Base-by-base conservation (phyloP, 1,284 basidiomycete species). In the Rhodotorula sp. region DNA sequence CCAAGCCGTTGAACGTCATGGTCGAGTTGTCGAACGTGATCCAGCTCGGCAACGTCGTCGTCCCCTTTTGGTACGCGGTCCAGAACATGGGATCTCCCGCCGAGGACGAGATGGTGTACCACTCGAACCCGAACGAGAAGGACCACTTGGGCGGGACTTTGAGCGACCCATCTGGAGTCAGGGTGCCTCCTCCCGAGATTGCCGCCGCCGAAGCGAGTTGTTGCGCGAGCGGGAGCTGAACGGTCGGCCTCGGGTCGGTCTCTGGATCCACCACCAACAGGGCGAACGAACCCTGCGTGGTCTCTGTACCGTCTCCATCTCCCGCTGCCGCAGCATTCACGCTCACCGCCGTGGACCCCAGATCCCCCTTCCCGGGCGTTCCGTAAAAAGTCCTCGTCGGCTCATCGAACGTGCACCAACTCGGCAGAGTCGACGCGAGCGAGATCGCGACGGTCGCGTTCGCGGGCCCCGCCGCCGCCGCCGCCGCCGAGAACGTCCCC, bases 111-210 rank as follows among this genome's bases (percentile, higher is more conserved):
- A 89, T 91, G 2, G 91, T 93, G 62, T 86, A 83, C 70, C 86
- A 84, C 56, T 87, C 83, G 77, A 97, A 88, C 16, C 94, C 95
- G 68, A 97, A 85, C 77, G 91, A 93, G 82, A 95, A 97, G 0
- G 91, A 93, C 93, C 93, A 97, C 45, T 84, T 83, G 3, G 87
- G 86, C 1, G 92, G 93, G 15, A 95, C 85, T 58, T 92, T 85
- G 66, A 97, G 80, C 19, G 87, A 85, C 31, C 90, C 90, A 62
- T 84, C 84, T 23, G 80, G 76, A 28, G 75, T 81, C 19, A 84
- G 77, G 48, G 80, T 78, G 4, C 83, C 80, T 21, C 84, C 84
- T 84, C 82, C 65, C 88, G 87, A 34, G 89, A 91, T 8, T 88
- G 88, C 58, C 90, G 69, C 80, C 7, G 89, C 87, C 63, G 83